Base-by-base conservation (phyloP, 148 eudicot genomes). In the Nepenthes mirabilis region DNA sequence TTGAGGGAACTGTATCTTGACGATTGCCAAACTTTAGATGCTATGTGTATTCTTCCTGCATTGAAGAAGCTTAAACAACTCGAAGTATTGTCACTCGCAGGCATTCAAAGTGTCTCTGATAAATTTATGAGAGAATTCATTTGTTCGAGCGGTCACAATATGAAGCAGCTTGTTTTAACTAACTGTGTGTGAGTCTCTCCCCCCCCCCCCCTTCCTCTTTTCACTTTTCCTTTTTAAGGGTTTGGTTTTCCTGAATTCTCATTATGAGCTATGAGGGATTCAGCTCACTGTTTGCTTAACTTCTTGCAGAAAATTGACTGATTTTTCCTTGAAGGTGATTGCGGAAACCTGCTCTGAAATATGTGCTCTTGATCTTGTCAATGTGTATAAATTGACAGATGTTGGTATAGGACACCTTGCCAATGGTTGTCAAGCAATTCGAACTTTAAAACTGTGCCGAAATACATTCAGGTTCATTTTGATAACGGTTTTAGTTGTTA, bases 1-100 rank as follows among this genome's bases (percentile, higher is more conserved):
- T 59, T 88, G 66, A 79, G 73, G 67, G 96, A 93, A 66, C 64
- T 93, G 56, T 88, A 86, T 68, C 59, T 93, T 36, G 95, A 88
- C 73, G 79, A 86, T 72, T 93, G 91, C 57, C 74, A 77, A 55
- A 73, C 67, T 63, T 68, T 88, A 60, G 80, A 88, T 70, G 77
- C 79, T 55, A 74, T 72, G 80, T 58, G 56, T 64, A 74, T 80
- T 68, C 82, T 93, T 49, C 96, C 91, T 34, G 88, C 78, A 14
- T 58, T 93, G 55, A 47, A 69, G 63, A 79, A 72, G 80, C 69
- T 93, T 45, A 64, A 62, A 56, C 49, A 66, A 36, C 66, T 93
- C 69, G 85, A 88, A 71, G 87, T 88, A 23, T 47, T 93, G 32
- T 88, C 98, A 34, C 63, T 93, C 47, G 75, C 74, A 70, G 89